Percentiles rank a stretch among this genome's conserved stretches.
Evolutionary conservation across 768 basidiomycete species (phyloP).

Genomic region (Royoungia palumana): DNA sequence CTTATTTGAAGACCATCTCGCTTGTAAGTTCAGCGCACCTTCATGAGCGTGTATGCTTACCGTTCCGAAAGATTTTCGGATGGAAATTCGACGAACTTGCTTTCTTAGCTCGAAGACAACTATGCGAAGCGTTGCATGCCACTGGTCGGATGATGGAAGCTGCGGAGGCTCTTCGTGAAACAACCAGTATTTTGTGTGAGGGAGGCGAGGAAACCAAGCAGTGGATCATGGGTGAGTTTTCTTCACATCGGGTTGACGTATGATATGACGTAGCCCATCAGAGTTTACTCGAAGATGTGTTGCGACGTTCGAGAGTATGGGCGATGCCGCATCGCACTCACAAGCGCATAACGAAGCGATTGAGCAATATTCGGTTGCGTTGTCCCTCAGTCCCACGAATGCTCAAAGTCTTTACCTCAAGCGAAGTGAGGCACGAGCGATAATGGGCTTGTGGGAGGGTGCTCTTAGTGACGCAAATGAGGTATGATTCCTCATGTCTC

Average conservation of each 20-base stretch:
- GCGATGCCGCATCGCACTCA: constrained; percentile 7
- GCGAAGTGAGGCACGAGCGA: constrained; percentile 12
- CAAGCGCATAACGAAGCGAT: constrained; percentile 11
- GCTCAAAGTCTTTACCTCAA: constrained; percentile 6
- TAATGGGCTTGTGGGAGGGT: constrained; percentile 10
- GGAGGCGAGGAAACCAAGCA: background rate
- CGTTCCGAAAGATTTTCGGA: constrained; percentile 10
- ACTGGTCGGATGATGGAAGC: constrained; percentile 11
- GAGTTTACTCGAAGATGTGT: constrained; percentile 7
- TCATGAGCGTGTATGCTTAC: background rate
- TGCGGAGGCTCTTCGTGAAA: constrained; percentile 10
- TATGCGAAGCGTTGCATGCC: constrained; percentile 13
- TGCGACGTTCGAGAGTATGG: constrained; percentile 9
- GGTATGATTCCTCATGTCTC: background rate
- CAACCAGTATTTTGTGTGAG: constrained; percentile 2
- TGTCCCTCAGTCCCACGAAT: constrained; percentile 8
- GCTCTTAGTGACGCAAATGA: constrained; percentile 13
- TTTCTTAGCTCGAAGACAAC: constrained; percentile 2
- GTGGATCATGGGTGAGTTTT: constrained; percentile 7
- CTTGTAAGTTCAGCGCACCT: constrained; percentile 3
- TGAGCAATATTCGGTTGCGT: constrained; percentile 11
- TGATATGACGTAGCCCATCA: background rate
- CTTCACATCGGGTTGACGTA: background rate
- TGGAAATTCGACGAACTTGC: constrained; percentile 12
- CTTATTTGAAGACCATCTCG: constrained; percentile 9